Base-by-base conservation (phyloP, 2,329 filamentous ascomycete genomes). In the Fusarium nisikadoi region DNA sequence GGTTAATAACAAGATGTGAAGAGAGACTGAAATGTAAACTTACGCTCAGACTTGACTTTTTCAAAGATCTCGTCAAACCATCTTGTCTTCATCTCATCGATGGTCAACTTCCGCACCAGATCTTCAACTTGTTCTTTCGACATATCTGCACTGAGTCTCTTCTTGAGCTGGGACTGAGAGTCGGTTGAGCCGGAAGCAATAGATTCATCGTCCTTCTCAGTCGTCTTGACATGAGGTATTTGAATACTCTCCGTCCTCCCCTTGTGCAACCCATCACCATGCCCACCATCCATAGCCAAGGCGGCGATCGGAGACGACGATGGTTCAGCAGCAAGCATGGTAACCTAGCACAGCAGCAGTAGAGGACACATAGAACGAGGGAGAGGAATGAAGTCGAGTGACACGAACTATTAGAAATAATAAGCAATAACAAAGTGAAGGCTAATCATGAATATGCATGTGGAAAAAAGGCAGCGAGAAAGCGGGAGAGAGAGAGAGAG, bases 41-140 rank as follows among this genome's bases (percentile, higher is more conserved):
- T 33, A 78, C 76, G 71, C 52, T 78, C 76, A 43, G 76, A 73
- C 63, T 75, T 77, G 61, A 77, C 68, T 41, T 77, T 78, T 42
- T 65, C 66, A 65, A 77, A 64, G 45, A 78, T 76, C 55, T 77
- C 75, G 39, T 78, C 73, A 55, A 78, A 71, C 73, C 72, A 74
- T 52, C 62, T 70, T 7, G 65, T 55, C 62, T 76, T 78, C 71
- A 77, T 72, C 68, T 78, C 76, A 46, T 74, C 76, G 45, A 75
- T 71, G 10, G 74, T 76, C 47, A 76, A 36, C 61, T 68, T 70
- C 17, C 56, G 62, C 16, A 78, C 69, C 55, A 78, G 25, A 31
- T 73, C 75, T 27, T 78, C 76, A 38, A 78, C 68, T 20, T 76
- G 65, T 47, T 77, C 65, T 60, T 77, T 77, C 2, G 75, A 76